Conservation (phyloP, 192 early-diverging fungal genomes). For the Gaertneriomyces sp. region DNA sequence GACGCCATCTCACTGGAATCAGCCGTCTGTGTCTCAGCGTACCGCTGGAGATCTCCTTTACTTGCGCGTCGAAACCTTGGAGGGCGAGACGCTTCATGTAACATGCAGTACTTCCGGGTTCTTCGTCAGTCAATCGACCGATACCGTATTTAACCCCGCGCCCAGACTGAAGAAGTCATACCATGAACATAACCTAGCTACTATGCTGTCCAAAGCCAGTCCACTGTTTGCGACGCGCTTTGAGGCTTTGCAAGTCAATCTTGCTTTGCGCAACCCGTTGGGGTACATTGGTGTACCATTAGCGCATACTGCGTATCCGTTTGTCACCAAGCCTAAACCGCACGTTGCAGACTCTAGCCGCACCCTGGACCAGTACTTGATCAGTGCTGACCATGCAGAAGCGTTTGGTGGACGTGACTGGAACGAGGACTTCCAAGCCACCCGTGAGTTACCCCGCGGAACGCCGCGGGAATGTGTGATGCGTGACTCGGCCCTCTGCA, state of each 20-base stretch:
- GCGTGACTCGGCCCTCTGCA: constrained; percentile 80
- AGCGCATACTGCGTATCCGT: constrained; percentile 71
- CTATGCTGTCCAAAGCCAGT: constrained; percentile 33
- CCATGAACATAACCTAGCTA: constrained; percentile 33
- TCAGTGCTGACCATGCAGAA: constrained; percentile 49
- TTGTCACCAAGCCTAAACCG: constrained; percentile 61
- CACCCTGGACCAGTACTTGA: constrained; percentile 60
- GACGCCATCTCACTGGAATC: constrained; percentile 88
- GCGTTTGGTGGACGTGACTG: constrained; percentile 77
- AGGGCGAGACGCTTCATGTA: constrained; percentile 77
- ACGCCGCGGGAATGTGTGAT: constrained; percentile 78
- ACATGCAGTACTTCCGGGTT: constrained; percentile 84
- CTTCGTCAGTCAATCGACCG: constrained; percentile 79
- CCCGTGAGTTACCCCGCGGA: constrained; percentile 74
- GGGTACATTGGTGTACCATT: constrained; percentile 68
- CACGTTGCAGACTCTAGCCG: constrained; percentile 63
- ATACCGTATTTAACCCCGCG: constrained; percentile 38
- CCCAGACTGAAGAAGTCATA: constrained; percentile 24
- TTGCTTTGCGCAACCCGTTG: constrained; percentile 65
- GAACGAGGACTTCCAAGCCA: constrained; percentile 94
- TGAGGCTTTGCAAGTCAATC: constrained; percentile 59
- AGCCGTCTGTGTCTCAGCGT: constrained; percentile 71
- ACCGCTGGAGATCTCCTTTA: constrained; percentile 86
- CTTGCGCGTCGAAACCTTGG: constrained; percentile 79
- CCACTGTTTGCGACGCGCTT: constrained; percentile 69